Percentiles rank a stretch among this genome's conserved stretches.
Conservation (phyloP, 176 grass and related monocot species). For the Zea luxurians region DNA sequence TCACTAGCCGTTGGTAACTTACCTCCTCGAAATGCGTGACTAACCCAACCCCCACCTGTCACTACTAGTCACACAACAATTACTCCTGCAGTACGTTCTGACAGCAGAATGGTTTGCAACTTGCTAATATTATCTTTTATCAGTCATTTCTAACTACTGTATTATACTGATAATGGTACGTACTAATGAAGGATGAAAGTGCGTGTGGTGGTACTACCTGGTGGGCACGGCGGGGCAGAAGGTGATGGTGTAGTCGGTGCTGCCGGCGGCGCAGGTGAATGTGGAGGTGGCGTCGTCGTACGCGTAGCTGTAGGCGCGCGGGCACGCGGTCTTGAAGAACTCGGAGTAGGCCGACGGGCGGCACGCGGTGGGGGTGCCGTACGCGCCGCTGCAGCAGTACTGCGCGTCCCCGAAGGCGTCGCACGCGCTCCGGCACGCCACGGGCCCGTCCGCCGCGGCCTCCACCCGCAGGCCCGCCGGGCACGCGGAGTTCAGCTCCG, state of each 20-base stretch:
- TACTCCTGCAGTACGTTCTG: neutral
- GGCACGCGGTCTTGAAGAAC: slow-evolving; percentile 65
- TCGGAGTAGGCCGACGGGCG: slow-evolving; percentile 49
- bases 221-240: slow-evolving; percentile 55
- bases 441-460: neutral
- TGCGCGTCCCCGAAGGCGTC: slow-evolving; percentile 49
- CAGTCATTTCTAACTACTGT: too few relatives aligned
- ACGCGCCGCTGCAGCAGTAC: slow-evolving; percentile 67
- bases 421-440: slow-evolving; percentile 65
- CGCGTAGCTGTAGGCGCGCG: slow-evolving; percentile 64
- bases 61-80: neutral
- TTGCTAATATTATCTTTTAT: too few relatives aligned
- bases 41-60: neutral
- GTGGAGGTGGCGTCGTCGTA: slow-evolving; percentile 69
- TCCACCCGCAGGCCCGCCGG: slow-evolving; percentile 52
- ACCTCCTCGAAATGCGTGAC: neutral
- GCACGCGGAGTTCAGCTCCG: slow-evolving; percentile 56
- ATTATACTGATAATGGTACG: too few relatives aligned
- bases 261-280: slow-evolving; percentile 58
- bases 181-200: too few relatives aligned
- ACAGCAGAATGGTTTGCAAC: neutral
- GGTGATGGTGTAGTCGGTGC: slow-evolving; percentile 47
- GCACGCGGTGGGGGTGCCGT: slow-evolving; percentile 43
- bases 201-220: slow-evolving; percentile 23
- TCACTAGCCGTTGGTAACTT: slow-evolving; percentile 30